These are phyloP conservation scores for Apiospora phragmitis DNA, from an alignment of 2,329 filamentous ascomycete species.

Conservation along the genomic window DNA sequence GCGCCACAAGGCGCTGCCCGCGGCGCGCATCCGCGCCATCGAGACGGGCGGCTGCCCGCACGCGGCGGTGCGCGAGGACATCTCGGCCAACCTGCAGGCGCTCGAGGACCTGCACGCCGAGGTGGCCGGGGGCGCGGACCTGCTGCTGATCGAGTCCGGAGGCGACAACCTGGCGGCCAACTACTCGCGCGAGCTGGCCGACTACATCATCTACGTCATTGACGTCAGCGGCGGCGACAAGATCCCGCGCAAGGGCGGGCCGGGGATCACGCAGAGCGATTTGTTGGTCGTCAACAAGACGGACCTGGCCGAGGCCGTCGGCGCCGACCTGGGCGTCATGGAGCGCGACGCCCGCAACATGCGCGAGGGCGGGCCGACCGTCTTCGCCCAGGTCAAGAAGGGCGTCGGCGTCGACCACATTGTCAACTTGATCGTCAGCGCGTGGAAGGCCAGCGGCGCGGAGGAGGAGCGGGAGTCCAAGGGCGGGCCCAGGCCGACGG, in stretches of 20 bases:
- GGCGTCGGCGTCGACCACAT: constrained; percentile 83
- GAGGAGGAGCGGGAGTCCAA: constrained; percentile 55
- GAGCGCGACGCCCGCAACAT: constrained; percentile 93
- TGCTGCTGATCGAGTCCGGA: constrained; percentile 92
- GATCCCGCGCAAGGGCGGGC: constrained; percentile 92
- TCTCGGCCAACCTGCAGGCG: constrained; percentile 88
- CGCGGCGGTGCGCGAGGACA: constrained; percentile 96
- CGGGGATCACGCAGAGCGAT: constrained; percentile 95
- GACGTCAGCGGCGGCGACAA: constrained; percentile 97
- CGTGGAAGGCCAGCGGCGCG: constrained; percentile 89
- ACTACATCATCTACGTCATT: constrained; percentile 98
- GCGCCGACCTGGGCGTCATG: constrained; percentile 91
- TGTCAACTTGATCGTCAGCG: constrained; percentile 82
- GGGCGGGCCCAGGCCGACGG: constrained; percentile 60
- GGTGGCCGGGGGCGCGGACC: constrained; percentile 80
- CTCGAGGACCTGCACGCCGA: constrained; percentile 83
- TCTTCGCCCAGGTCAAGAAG: constrained; percentile 97
- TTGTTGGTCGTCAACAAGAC: constrained; percentile 96
- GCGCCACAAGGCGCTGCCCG: constrained; percentile 77
- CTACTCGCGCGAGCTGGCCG: constrained; percentile 90
- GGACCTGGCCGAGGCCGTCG: constrained; percentile 85
- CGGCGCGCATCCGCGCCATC: constrained; percentile 86
- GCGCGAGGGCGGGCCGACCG: constrained; percentile 90
- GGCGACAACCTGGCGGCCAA: constrained; percentile 97
- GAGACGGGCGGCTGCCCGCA: constrained; percentile 97